Evolutionary conservation across 306 rosid genomes (phyloP).

Genomic region (Myrica gale): DNA sequence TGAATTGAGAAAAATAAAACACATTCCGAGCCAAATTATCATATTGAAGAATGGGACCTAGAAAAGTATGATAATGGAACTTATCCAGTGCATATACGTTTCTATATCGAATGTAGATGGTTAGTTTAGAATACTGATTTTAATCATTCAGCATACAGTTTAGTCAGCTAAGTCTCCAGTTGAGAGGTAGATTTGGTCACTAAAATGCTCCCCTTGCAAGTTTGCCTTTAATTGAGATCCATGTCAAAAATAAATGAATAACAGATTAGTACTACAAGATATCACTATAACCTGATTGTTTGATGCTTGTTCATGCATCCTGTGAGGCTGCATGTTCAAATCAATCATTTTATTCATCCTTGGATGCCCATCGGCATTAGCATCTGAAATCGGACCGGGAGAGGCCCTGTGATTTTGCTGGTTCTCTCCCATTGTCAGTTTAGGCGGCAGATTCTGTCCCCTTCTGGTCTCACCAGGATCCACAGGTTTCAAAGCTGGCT

Average conservation of each 20-base stretch:
- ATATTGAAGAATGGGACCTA: background rate
- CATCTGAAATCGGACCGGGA: conserved; percentile 37
- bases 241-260: conserved; percentile 1
- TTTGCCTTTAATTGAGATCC: conserved; percentile 9
- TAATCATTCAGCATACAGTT: background rate
- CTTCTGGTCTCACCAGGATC: conserved; percentile 53
- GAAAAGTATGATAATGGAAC: background rate
- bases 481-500: conserved; percentile 36
- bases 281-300: conserved; percentile 70
- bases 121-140: background rate
- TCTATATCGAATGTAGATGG: background rate
- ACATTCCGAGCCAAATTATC: no score
- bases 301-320: conserved; percentile 77
- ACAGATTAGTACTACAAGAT: background rate
- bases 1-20: background rate
- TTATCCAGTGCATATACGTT: background rate
- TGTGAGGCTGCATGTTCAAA: conserved; percentile 86
- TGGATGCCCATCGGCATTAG: conserved; percentile 58
- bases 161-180: background rate
- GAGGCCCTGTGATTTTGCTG: conserved; percentile 64
- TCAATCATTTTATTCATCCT: conserved; percentile 86
- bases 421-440: conserved; percentile 51
- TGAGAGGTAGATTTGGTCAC: background rate
- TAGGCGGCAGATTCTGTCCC: conserved; percentile 53
- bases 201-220: background rate